Evolutionary conservation across 371 early-diverging fungal genomes (phyloP).

Genomic region (Mortierella sp.): DNA sequence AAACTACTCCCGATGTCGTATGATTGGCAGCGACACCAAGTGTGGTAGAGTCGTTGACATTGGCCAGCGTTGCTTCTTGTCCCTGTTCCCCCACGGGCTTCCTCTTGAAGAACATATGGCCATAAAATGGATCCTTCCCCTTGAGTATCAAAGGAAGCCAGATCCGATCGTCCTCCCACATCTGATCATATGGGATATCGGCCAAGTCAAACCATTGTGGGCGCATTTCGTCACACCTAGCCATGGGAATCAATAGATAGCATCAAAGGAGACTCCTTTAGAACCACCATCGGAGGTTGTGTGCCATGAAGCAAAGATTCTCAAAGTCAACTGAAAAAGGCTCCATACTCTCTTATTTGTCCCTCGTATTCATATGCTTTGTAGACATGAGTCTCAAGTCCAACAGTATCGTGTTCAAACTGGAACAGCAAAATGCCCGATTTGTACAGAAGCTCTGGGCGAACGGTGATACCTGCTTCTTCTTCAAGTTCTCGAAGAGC

Average conservation of each 20-base stretch:
- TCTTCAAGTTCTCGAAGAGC: conserved; percentile 76
- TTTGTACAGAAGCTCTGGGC: conserved; percentile 55
- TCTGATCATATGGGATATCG: conserved; percentile 60
- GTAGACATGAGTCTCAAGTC: conserved; percentile 70
- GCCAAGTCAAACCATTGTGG: conserved; percentile 68
- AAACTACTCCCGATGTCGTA: not conserved
- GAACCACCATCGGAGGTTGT: no score
- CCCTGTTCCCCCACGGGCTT: conserved; percentile 12
- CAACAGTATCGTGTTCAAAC: conserved; percentile 62
- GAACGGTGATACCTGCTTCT: conserved; percentile 64
- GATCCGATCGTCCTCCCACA: conserved; percentile 67
- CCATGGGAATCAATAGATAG: no score
- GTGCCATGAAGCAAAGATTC: no score
- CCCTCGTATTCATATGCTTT: conserved; percentile 58
- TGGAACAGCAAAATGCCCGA: conserved; percentile 69
- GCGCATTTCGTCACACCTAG: conserved; percentile 71
- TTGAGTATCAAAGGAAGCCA: conserved; percentile 60
- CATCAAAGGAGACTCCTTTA: no score
- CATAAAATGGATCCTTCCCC: conserved; percentile 45
- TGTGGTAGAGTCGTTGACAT: no score
- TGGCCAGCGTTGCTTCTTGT: no score
- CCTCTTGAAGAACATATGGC: conserved; percentile 37
- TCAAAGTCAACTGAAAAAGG: not conserved
- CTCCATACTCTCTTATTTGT: conserved; percentile 63
- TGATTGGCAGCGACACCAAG: not conserved